Evolutionary conservation across 2,329 filamentous ascomycete genomes (phyloP), one percentile per base, ranked within the genome.

Genomic region (Diaporthe humulicola): DNA sequence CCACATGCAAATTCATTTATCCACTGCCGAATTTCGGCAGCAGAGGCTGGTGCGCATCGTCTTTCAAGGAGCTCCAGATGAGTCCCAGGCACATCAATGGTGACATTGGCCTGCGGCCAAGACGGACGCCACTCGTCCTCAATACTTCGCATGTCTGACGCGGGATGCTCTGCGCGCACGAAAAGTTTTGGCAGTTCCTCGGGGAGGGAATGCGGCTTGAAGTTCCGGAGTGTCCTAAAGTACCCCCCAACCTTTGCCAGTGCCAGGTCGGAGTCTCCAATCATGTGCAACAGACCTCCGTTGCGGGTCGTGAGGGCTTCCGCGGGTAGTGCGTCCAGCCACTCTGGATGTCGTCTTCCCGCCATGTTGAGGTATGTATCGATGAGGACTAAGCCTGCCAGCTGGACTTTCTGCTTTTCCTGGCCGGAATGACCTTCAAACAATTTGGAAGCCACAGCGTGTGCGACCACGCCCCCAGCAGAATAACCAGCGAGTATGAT

Each of bases 191-290:
- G 64, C 48, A 69, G 10, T 8, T 14, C 48, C 2, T 2, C 48
- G 1, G 64, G 45, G 0, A 69, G 64, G 1, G 15, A 2, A 12
- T 17, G 33, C 8, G 19, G 64, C 36, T 40, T 38, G 10, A 30
- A 38, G 48, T 22, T 10, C n/a, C 15, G 30, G 2, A 69, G 36
- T 1, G 48, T 9, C 33, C n/a, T 38, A 1, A 54, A 54, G 15
- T 54, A 69, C 9, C 64, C 64, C 15, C 64, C 64, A 0, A 54
- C 7, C n/a, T 69, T 69, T 15, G 33, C 64, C n/a, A 69, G 64
- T 9, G 64, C 64, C 30, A 54, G 15, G 10, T 69, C 64, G 9
- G 64, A 22, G 9, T 54, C 48, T 10, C 15, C 33, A 4, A 54
- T 6, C 64, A 69, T 69, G 22, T 28, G 45, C 64, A 54, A 12